These are phyloP conservation scores for Colletotrichum filicis DNA, from an alignment of 2,329 filamentous ascomycete species.

Conservation along the genomic window DNA sequence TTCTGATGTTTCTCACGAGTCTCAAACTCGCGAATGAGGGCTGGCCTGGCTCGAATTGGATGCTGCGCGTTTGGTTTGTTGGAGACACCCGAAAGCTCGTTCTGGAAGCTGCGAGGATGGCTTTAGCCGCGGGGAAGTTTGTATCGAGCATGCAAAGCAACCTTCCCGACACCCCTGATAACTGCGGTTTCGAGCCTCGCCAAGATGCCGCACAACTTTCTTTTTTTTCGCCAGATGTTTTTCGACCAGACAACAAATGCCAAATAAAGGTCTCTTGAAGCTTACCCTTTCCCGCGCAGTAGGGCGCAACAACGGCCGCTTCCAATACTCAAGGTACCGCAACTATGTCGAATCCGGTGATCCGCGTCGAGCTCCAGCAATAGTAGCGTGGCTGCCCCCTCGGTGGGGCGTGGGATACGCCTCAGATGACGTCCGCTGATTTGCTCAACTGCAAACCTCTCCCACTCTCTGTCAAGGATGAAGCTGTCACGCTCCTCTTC, in stretches of 20 bases:
- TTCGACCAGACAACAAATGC: neutral
- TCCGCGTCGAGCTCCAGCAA: conserved; percentile 32
- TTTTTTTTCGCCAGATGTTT: neutral
- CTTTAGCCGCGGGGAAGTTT: neutral
- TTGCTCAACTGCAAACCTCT: conserved; percentile 30
- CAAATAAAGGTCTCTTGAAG: neutral
- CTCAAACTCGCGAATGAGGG: neutral
- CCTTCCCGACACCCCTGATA: neutral
- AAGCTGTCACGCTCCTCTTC: conserved; percentile 33
- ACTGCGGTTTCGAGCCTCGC: neutral
- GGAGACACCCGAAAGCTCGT: neutral
- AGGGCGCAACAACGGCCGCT: conserved; percentile 22
- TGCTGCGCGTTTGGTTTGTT: neutral
- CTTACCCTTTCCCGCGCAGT: neutral
- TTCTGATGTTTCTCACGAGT: neutral
- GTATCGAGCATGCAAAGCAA: neutral
- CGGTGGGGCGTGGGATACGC: conserved; percentile 34
- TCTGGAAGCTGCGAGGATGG: neutral
- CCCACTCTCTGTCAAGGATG: conserved; percentile 36
- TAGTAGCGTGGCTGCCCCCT: conserved; percentile 25
- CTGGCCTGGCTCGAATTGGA: neutral
- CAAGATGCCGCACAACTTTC: neutral
- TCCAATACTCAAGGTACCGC: conserved; percentile 28
- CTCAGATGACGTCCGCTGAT: conserved; percentile 34
- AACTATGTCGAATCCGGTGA: conserved; percentile 33